Conservation (phyloP, 306 rosid genomes). For the Dryas alaskensis region DNA sequence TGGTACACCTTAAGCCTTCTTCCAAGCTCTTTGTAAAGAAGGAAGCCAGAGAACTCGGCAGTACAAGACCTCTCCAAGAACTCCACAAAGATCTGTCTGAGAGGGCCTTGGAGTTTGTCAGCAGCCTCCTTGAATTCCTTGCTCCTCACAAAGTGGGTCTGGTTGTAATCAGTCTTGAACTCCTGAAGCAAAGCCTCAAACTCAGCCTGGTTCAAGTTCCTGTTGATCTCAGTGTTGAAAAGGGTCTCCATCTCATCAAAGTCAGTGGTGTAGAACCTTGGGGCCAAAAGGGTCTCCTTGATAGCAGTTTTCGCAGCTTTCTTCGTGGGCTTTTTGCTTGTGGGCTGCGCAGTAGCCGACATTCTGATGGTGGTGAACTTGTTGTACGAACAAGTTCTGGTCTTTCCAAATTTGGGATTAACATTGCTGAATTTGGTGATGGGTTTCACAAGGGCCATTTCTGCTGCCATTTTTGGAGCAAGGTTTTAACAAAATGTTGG, state of each 20-base stretch:
- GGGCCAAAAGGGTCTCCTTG: constrained; percentile 87
- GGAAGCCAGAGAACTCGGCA: constrained; percentile 98
- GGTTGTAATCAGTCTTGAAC: constrained; percentile 96
- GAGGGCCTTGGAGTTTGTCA: constrained; percentile 76
- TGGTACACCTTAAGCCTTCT: constrained; percentile 79
- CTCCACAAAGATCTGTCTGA: constrained; percentile 93
- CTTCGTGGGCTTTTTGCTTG: constrained; percentile 52
- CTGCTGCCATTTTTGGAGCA: constrained; percentile 55
- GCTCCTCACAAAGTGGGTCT: constrained; percentile 94
- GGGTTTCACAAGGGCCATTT: constrained; percentile 88
- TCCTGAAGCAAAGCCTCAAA: constrained; percentile 93
- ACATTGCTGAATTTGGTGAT: constrained; percentile 59
- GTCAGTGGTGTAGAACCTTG: constrained; percentile 95
- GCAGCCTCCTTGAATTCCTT: constrained; percentile 99
- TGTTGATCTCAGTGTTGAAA: constrained; percentile 94
- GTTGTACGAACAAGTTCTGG: constrained; percentile 34
- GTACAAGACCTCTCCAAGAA: constrained; percentile 97
- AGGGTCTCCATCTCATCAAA: constrained; percentile 97
- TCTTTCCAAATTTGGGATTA: constrained; percentile 42
- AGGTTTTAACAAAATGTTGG: not conserved
- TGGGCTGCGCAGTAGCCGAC: constrained; percentile 43
- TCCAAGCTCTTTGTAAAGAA: constrained; percentile 96
- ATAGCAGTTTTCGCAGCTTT: constrained; percentile 48
- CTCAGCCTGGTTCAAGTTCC: constrained; percentile 75
- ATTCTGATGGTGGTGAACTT: constrained; percentile 49